These are phyloP conservation scores for Epichloe hybrida DNA, from an alignment of 2,329 filamentous ascomycete species.

Conservation along the genomic window DNA sequence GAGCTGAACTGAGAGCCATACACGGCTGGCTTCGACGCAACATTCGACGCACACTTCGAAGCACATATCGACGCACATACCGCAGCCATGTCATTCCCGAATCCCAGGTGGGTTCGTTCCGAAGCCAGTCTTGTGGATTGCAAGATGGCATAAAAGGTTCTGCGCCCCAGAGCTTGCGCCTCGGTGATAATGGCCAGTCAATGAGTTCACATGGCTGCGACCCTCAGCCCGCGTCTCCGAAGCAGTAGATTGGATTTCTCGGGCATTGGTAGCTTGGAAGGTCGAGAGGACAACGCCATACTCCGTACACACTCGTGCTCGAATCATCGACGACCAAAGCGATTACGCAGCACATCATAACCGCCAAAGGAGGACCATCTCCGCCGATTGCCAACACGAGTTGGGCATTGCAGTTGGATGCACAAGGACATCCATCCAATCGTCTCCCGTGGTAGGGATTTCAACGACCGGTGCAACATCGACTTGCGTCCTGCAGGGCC, in stretches of 20 bases:
- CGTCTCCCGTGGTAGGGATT: background rate
- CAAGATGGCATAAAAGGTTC: slow-evolving; percentile 6
- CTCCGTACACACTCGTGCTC: background rate
- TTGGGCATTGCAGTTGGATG: background rate
- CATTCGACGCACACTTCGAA: background rate
- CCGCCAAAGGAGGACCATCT: background rate
- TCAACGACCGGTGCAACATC: background rate
- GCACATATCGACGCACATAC: slow-evolving; percentile 1
- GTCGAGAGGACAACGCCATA: background rate
- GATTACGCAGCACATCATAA: background rate
- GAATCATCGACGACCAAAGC: too few relatives aligned
- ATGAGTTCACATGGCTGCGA: background rate
- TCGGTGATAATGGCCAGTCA: background rate
- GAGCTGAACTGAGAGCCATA: slow-evolving; percentile 8
- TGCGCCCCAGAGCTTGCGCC: background rate
- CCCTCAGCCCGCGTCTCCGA: background rate
- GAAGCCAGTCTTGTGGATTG: background rate
- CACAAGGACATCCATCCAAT: background rate
- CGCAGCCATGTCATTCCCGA: background rate
- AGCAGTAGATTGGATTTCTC: background rate
- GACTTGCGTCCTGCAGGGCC: background rate
- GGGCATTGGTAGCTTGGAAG: background rate
- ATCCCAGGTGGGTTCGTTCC: slow-evolving; percentile 5
- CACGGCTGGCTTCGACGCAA: background rate
- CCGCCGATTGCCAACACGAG: background rate